Evolutionary conservation across 345 rosid genomes (phyloP).

Genomic region (Aethionema arabicum): DNA sequence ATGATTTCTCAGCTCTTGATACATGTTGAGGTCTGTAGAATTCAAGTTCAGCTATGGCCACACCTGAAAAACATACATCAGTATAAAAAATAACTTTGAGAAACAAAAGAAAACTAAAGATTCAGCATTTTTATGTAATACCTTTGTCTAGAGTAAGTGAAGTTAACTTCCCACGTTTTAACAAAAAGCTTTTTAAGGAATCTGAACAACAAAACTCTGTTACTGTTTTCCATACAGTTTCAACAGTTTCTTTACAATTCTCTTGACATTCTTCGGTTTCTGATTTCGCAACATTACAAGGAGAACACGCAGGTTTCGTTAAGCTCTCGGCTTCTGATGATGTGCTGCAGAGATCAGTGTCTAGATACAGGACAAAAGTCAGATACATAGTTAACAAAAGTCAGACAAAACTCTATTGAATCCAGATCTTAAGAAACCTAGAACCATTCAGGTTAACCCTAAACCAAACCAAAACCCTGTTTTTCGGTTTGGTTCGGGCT

Average conservation of each 20-base stretch:
- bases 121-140: slow-evolving; percentile 8
- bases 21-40: slow-evolving; percentile 57
- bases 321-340: slow-evolving; percentile 51
- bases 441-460: too few relatives aligned
- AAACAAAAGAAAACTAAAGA: background rate
- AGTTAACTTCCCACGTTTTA: slow-evolving; percentile 70
- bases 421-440: too few relatives aligned
- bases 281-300: slow-evolving; percentile 45
- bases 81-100: background rate
- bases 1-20: slow-evolving; percentile 82
- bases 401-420: too few relatives aligned
- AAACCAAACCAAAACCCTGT: too few relatives aligned
- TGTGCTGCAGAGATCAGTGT: slow-evolving; percentile 45
- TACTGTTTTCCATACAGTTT: slow-evolving; percentile 68
- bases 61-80: slow-evolving; percentile 42
- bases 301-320: slow-evolving; percentile 42
- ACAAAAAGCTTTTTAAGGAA: slow-evolving; percentile 69
- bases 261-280: slow-evolving; percentile 39
- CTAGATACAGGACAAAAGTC: slow-evolving; percentile 16
- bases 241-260: slow-evolving; percentile 52
- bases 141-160: slow-evolving; percentile 76
- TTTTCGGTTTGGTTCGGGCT: too few relatives aligned
- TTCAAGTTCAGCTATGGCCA: slow-evolving; percentile 77
- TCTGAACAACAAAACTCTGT: slow-evolving; percentile 62
- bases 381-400: slow-evolving; percentile 17